Evolutionary conservation across 1,284 basidiomycete species (phyloP).

Genomic region (Sanghuangporus weigelae): DNA sequence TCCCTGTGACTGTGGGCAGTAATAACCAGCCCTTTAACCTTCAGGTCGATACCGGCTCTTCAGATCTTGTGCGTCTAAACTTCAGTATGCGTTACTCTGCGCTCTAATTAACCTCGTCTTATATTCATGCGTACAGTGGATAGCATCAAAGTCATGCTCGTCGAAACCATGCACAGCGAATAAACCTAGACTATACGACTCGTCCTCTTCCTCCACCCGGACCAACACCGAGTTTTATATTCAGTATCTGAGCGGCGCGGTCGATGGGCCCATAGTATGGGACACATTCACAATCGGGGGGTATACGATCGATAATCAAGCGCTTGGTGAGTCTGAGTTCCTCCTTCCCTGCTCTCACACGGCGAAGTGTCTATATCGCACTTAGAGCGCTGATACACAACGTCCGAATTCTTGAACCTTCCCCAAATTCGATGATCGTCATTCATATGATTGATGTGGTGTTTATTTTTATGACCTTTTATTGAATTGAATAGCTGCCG

Average conservation of each 20-base stretch:
- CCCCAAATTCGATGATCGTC: not conserved
- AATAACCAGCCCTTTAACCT: conserved; percentile 46
- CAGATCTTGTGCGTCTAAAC: conserved; percentile 52
- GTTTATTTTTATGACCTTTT: not conserved
- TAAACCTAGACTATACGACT: conserved; percentile 45
- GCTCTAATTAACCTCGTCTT: not conserved
- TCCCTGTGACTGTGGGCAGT: conserved; percentile 48
- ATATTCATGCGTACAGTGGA: conserved; percentile 43
- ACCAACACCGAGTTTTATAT: conserved; percentile 43
- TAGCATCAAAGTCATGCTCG: conserved; percentile 53
- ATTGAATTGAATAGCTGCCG: conserved; percentile 46
- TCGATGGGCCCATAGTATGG: conserved; percentile 60
- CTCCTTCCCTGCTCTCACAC: not conserved
- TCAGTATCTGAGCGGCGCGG: conserved; percentile 51
- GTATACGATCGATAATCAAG: conserved; percentile 55
- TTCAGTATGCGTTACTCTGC: not conserved
- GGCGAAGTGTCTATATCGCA: not conserved
- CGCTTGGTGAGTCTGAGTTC: conserved; percentile 40
- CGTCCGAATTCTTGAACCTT: not conserved
- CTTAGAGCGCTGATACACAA: not conserved
- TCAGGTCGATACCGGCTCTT: conserved; percentile 72
- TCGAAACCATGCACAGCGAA: conserved; percentile 41
- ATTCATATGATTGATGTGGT: not conserved
- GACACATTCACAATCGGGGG: conserved; percentile 53
- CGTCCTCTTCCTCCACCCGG: conserved; percentile 33